phyloP scores from a whole-genome alignment of 2,329 filamentous ascomycete species.

The Colletotrichum gloeosporioides region DNA sequence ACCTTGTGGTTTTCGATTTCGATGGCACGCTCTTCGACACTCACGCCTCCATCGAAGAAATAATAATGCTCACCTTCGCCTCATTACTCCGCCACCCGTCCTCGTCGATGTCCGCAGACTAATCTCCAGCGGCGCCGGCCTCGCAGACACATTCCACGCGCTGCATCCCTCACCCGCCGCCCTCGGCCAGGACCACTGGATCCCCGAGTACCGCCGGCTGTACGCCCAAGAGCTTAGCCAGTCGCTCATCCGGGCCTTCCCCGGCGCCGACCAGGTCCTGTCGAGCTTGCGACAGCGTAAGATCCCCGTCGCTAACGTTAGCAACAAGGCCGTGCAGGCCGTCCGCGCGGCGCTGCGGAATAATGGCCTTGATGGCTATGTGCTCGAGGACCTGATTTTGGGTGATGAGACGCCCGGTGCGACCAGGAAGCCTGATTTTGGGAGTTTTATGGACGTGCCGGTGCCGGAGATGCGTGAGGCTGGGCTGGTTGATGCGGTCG shows the following conservation, averaged over 20 bases:
- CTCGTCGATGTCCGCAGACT: no score
- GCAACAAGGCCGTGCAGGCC: background rate
- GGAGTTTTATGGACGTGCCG: background rate
- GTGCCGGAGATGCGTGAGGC: background rate
- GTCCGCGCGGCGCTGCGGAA: background rate
- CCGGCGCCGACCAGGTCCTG: background rate
- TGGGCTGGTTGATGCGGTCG: background rate
- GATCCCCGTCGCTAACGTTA: background rate
- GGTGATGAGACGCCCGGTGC: background rate
- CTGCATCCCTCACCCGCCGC: no score
- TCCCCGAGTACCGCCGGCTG: background rate
- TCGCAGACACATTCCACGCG: no score
- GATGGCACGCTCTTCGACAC: conserved; percentile 25
- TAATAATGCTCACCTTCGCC: conserved; percentile 21
- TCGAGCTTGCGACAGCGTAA: background rate
- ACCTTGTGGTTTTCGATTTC: conserved; percentile 23
- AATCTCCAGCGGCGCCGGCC: no score
- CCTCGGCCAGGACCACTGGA: background rate
- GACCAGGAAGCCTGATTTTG: background rate
- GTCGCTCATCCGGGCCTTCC: background rate
- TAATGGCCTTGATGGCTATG: background rate
- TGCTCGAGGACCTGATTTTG: background rate
- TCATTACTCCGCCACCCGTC: background rate
- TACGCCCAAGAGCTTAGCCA: background rate
- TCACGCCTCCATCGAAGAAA: conserved; percentile 16